Evolutionary conservation across 2,329 filamentous ascomycete species (phyloP).

Genomic region (Beauveria brongniartii): DNA sequence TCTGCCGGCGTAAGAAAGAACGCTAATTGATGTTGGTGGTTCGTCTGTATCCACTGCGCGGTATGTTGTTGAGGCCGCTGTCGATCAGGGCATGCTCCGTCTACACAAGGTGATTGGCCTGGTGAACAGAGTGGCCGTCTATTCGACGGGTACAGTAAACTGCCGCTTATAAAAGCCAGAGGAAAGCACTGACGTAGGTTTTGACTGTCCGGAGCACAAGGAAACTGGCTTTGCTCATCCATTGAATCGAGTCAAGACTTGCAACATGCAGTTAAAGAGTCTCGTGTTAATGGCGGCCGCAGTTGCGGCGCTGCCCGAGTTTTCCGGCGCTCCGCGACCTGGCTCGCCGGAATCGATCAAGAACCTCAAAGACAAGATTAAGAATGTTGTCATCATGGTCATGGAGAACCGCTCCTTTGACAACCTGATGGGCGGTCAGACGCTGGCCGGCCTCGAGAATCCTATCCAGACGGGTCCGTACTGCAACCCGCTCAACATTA

Average conservation of each 20-base stretch:
- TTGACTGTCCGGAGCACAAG: no score
- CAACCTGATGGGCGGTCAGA: constrained; percentile 35
- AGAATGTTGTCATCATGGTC: constrained; percentile 39
- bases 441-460: constrained; percentile 29
- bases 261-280: constrained; percentile 2
- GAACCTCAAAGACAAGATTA: constrained; percentile 31
- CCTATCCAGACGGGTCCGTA: constrained; percentile 32
- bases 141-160: neutral
- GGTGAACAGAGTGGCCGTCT: neutral
- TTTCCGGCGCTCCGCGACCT: neutral
- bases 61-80: neutral
- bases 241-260: neutral
- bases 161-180: neutral
- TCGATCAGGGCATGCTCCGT: neutral
- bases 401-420: constrained; percentile 38
- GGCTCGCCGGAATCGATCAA: constrained; percentile 15
- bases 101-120: neutral
- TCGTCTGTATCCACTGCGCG: constrained; percentile 3
- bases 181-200: neutral
- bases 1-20: neutral
- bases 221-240: no score
- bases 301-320: neutral
- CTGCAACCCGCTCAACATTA: constrained; percentile 32
- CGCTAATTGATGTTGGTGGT: neutral
- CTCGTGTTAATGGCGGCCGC: neutral